Conservation (phyloP, 305 asterid genomes). For the Rubia peregrina region DNA sequence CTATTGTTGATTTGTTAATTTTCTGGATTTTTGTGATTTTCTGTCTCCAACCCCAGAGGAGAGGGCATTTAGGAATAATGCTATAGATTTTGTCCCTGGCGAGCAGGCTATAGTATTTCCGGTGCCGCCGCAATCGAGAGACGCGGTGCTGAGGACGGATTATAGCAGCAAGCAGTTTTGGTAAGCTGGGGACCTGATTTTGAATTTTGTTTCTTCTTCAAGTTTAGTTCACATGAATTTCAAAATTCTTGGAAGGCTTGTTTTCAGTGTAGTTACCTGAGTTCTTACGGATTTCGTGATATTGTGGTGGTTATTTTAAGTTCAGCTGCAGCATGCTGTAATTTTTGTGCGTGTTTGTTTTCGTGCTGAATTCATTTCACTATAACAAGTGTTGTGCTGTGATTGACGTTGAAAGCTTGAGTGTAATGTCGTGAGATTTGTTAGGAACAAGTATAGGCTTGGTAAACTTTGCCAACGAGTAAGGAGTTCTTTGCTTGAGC, state of each 20-base stretch:
- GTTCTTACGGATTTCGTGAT: neutral
- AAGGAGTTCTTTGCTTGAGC: neutral
- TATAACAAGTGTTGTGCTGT: neutral
- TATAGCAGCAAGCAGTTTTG: too few species aligned
- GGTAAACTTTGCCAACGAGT: neutral
- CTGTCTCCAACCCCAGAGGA: slow-evolving; percentile 86
- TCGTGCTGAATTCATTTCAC: neutral
- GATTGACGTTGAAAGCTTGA: neutral
- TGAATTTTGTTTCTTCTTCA: neutral
- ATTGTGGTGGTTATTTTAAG: neutral
- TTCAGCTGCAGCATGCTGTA: neutral
- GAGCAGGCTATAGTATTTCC: too few species aligned
- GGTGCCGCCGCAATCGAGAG: too few species aligned
- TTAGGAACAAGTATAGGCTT: neutral
- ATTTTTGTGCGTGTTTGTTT: neutral
- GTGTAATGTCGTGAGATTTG: neutral
- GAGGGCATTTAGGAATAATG: slow-evolving; percentile 60
- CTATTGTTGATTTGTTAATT: too few species aligned
- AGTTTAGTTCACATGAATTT: neutral
- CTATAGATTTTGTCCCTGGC: slow-evolving; percentile 79
- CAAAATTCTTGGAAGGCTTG: neutral
- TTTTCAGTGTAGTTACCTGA: neutral
- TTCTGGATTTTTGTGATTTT: slow-evolving; percentile 85
- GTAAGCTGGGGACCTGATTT: too few species aligned
- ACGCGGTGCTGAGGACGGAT: too few species aligned